A percentile compares a stretch with the other conserved stretches of the same genome.
Conservation (phyloP, 2,329 filamentous ascomycete genomes). For the Parastagonospora nodorum region DNA sequence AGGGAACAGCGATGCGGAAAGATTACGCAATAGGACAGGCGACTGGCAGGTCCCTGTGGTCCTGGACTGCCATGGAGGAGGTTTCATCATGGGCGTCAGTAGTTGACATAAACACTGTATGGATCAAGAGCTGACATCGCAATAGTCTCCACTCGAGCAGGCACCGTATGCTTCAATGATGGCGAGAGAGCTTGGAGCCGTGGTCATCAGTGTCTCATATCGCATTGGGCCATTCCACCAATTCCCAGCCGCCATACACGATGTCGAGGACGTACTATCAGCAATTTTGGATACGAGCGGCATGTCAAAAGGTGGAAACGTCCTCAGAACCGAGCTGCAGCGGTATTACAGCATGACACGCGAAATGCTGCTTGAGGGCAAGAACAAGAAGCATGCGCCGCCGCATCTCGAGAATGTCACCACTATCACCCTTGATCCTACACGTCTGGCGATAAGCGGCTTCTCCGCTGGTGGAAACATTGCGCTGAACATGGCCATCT, state of each 20-base stretch:
- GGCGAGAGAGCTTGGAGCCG: constrained; percentile 48
- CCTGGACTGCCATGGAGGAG: constrained; percentile 52
- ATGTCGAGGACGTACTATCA: constrained; percentile 53
- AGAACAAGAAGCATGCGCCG: constrained; percentile 11
- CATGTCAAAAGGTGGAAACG: constrained; percentile 37
- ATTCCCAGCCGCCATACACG: constrained; percentile 54
- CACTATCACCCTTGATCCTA: constrained; percentile 45
- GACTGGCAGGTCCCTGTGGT: constrained; percentile 47
- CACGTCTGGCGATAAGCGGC: constrained; percentile 50
- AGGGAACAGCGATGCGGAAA: constrained; percentile 20
- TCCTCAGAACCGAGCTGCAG: constrained; percentile 43
- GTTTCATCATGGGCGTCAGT: constrained; percentile 48
- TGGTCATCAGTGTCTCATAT: constrained; percentile 56
- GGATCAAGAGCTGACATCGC: no score
- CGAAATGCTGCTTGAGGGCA: constrained; percentile 21
- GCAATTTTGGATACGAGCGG: constrained; percentile 48
- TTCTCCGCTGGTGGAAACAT: constrained; percentile 56
- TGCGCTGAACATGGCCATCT: constrained; percentile 51
- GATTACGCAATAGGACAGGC: constrained; percentile 23
- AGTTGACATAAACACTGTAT: no score
- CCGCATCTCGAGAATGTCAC: constrained; percentile 23
- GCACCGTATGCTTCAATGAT: constrained; percentile 55
- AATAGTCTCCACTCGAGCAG: constrained; percentile 47
- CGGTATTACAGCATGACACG: constrained; percentile 37
- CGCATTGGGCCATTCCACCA: constrained; percentile 54